These are phyloP conservation scores for Trypanosoma mega DNA, from an alignment of 208 protist species.

Conservation along the genomic window DNA sequence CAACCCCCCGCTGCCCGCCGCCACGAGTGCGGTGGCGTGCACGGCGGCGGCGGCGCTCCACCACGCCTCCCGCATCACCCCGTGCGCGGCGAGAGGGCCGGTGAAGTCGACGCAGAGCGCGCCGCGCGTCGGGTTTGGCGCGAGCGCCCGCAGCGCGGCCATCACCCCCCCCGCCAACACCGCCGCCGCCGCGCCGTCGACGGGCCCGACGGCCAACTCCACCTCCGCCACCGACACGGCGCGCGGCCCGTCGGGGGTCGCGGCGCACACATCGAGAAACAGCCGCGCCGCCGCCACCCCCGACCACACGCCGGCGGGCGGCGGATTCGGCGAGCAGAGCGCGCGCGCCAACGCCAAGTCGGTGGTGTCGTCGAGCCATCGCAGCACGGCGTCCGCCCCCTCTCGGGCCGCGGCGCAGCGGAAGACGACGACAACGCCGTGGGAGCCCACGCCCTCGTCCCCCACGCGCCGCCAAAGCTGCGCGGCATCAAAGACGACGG, in stretches of 20 bases:
- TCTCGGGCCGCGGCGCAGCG: no score
- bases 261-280: conserved; percentile 18
- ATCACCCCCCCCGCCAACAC: conserved; percentile 15
- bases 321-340: no score
- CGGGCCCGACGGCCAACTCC: neutral
- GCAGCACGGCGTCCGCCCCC: no score
- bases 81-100: conserved; percentile 9
- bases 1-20: no score
- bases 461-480: no score
- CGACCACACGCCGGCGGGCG: no score
- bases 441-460: no score
- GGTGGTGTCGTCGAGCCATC: no score
- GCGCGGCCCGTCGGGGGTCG: neutral
- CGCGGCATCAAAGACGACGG: no score
- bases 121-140: neutral
- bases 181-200: conserved; percentile 14
- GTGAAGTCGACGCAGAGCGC: conserved; percentile 29
- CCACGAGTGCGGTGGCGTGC: conserved; percentile 9
- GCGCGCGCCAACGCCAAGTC: no score
- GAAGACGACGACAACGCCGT: no score
- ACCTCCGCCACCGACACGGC: conserved; percentile 21
- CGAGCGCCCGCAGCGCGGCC: conserved; percentile 6
- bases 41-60: neutral
- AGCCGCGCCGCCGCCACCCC: conserved; percentile 10
- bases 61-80: conserved; percentile 17